Base-by-base conservation (phyloP, 768 basidiomycete genomes). In the Pleurotus pulmonarius region DNA sequence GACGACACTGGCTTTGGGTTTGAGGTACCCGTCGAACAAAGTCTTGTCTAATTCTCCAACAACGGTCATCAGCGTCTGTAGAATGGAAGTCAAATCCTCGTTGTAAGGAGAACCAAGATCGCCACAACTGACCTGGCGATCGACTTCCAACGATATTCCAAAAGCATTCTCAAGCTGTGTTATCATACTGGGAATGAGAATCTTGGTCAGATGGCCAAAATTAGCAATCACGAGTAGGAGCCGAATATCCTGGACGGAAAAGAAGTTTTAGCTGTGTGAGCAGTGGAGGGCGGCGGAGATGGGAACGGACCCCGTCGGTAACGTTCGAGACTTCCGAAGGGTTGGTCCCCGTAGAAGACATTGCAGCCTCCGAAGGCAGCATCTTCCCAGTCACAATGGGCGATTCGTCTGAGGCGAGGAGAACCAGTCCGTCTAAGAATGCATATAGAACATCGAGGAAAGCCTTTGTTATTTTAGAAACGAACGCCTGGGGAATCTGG, bases 151-250 rank as follows among this genome's bases (percentile, higher is more conserved):
- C 29, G 85, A 81, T 49, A 84, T 75, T 40, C 86, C 86, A 64
- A 95, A 86, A 3, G 87, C 83, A 49, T 73, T 81, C 67, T 94
- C 90, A 29, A 98, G 79, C 62, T 94, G 88, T 51, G 75, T 79
- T 47, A 94, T 79, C 83, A 98, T 87, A 58, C 74, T 82, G 0
- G 94, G 92, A 20, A 98, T 82, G 34, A 90, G 71, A 0, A 74
- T 71, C 55, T 80, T 80, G 55, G 84, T 83, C 24, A 99, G 78
- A 63, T 92, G 81, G 11, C 81, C 82, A 61, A 98, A 85, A 67
- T 98, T 98, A 13, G 93, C 92, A 29, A 98, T 77, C 41, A 97
- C 92, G 40, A 98, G 75, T 13, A 99, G 78, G 46, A 95, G 77
- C 45, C 96, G 85, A 12, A 82, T 89, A 65, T 96, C 90, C 95